Evolutionary conservation across 768 basidiomycete species (phyloP), one percentile per base, ranked within the genome.

Genomic region (Lentinula detonsa): DNA sequence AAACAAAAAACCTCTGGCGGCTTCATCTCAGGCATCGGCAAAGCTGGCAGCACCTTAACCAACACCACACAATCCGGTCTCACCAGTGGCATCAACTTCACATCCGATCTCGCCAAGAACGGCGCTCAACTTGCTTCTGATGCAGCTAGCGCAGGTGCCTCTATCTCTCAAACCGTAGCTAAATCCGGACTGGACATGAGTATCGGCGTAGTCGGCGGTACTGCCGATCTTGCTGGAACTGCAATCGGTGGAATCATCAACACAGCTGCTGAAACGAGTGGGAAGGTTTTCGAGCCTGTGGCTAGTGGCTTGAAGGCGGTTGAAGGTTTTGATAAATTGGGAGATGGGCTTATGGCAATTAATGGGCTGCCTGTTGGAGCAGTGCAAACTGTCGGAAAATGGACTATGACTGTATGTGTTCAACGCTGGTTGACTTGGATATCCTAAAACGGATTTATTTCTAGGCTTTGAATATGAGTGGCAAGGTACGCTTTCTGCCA

Each of bases 201-300:
- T 65, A 64, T 71, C 15, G 71, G 70, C 63, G 75, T 76, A 37
- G 73, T 73, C 61, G 68, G 72, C 57, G 69, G 74, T 67, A 60
- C 64, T 9, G 66, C 48, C 21, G 59, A 58, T n/a, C 40, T 67
- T 7, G 56, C 66, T 8, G 66, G 67, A n/a, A 67, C 65, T 9
- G 67, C 67, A 6, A 52, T 68, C 23, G 68, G 68, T 42, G 65
- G 64, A 40, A 59, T 70, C 16, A 53, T 67, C 1, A 52, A 57
- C 18, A 63, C 62, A 9, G 69, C 69, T 35, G 65, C 68, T 13
- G 65, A 63, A 40, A 66, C 66, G 16, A 63, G 63, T 43, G 68
- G 68, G 4, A 64, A 62, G 40, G 63, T 63, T 3, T 69, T 70
- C 31, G 66, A 68, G 33, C 69, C 69, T 56, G 57, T 70, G 1